Evolutionary conservation across 2,329 filamentous ascomycete genomes (phyloP).

Genomic region (Knoxdaviesia capensis): DNA sequence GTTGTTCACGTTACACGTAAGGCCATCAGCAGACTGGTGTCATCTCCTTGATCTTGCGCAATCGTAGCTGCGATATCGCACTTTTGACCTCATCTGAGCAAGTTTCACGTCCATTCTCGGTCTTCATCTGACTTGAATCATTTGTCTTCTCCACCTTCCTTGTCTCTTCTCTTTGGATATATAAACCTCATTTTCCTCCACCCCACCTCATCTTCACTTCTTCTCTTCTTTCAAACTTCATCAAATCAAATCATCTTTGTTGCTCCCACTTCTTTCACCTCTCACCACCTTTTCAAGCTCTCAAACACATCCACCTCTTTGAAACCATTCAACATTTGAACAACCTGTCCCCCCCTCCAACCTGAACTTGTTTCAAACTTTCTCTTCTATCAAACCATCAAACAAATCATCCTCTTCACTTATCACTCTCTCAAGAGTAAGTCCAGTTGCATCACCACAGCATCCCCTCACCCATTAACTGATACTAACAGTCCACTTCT

Average conservation of each 20-base stretch:
- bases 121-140: too few species aligned
- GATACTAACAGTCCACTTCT: slow-evolving; percentile 4
- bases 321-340: neutral
- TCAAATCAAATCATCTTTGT: neutral
- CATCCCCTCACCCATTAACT: neutral
- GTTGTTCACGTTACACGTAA: too few species aligned
- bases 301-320: neutral
- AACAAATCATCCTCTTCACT: neutral
- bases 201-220: neutral
- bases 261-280: neutral
- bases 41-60: too few species aligned
- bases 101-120: too few species aligned
- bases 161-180: neutral
- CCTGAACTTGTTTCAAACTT: neutral
- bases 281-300: neutral
- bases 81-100: too few species aligned
- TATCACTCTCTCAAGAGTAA: slow-evolving; percentile 5
- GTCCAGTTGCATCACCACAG: slow-evolving; percentile 1
- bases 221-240: neutral
- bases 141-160: neutral
- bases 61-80: too few species aligned
- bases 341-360: neutral
- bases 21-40: too few species aligned
- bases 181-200: neutral
- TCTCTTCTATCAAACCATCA: neutral